Percentiles rank a stretch among this genome's conserved stretches.
Evolutionary conservation across 768 basidiomycete genomes (phyloP).

Genomic region (Hysterangium stoloniferum): DNA sequence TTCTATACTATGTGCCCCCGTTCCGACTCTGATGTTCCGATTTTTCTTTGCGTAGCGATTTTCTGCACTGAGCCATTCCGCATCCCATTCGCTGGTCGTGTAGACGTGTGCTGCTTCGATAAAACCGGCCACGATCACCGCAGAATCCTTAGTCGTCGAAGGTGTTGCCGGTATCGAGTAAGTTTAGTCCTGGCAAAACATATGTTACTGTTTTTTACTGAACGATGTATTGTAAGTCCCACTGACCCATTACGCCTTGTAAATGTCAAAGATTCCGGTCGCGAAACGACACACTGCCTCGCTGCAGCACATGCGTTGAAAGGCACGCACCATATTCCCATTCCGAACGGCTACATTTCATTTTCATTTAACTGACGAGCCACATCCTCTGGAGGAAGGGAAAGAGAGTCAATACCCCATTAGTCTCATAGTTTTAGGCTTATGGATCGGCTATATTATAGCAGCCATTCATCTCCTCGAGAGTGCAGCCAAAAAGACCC

Average conservation of each 20-base stretch:
- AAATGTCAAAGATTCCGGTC: conserved; percentile 65
- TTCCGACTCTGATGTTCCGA: neutral
- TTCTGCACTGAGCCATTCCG: conserved; percentile 99
- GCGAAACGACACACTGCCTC: conserved; percentile 79
- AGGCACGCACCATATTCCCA: too few species aligned
- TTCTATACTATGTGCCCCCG: neutral
- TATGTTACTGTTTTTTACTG: conserved; percentile 6
- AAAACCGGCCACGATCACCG: conserved; percentile 99
- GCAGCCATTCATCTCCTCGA: too few species aligned
- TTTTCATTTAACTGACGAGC: too few species aligned
- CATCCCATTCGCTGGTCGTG: conserved; percentile 90
- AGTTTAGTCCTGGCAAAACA: conserved; percentile 27
- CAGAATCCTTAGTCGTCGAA: conserved; percentile 89
- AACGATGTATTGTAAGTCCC: conserved; percentile 32
- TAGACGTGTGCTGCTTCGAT: conserved; percentile 98
- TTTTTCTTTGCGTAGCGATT: conserved; percentile 85
- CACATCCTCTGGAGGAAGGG: too few species aligned
- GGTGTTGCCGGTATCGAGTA: conserved; percentile 90
- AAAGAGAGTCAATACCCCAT: too few species aligned
- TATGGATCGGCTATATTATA: too few species aligned
- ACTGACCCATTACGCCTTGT: conserved; percentile 59
- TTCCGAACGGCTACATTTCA: too few species aligned
- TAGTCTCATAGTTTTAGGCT: too few species aligned
- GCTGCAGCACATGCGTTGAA: conserved; percentile 95
- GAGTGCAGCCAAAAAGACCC: too few species aligned